phyloP scores from a whole-genome alignment of 176 grass and related monocot species.

The Leersia perrieri region DNA sequence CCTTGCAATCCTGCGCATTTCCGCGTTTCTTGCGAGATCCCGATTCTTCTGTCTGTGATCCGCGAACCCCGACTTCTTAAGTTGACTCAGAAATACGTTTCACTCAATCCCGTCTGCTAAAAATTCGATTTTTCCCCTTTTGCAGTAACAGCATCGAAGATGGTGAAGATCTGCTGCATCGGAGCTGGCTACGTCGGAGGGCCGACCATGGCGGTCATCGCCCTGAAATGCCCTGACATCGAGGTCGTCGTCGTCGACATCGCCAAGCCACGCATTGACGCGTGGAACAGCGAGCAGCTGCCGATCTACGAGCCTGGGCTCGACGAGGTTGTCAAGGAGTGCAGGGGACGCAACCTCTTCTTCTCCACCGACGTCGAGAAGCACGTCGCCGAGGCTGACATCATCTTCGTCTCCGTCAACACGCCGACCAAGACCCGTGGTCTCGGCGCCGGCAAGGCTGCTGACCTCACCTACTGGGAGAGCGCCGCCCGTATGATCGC shows the following conservation, averaged over 20 bases:
- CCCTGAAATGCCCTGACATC: slow-evolving; percentile 78
- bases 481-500: slow-evolving; percentile 95
- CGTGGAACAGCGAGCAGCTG: slow-evolving; percentile 87
- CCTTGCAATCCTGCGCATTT: neutral
- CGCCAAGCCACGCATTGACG: slow-evolving; percentile 67
- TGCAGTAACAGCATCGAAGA: slow-evolving; percentile 37
- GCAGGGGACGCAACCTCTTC: slow-evolving; percentile 83
- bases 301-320: slow-evolving; percentile 87
- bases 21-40: slow-evolving; percentile 11
- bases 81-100: neutral
- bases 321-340: slow-evolving; percentile 82
- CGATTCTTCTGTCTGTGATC: neutral
- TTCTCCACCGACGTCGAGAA: slow-evolving; percentile 84
- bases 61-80: neutral
- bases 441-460: slow-evolving; percentile 89
- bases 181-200: slow-evolving; percentile 90
- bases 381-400: slow-evolving; percentile 73
- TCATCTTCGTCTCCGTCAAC: slow-evolving; percentile 91
- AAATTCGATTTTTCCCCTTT: neutral
- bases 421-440: slow-evolving; percentile 93
- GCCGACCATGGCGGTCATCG: slow-evolving; percentile 90
- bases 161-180: slow-evolving; percentile 98
- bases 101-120: neutral
- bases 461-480: slow-evolving; percentile 93
- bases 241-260: slow-evolving; percentile 77